Base-by-base conservation (phyloP, 768 basidiomycete species). In the Hypholoma sublateritium region DNA sequence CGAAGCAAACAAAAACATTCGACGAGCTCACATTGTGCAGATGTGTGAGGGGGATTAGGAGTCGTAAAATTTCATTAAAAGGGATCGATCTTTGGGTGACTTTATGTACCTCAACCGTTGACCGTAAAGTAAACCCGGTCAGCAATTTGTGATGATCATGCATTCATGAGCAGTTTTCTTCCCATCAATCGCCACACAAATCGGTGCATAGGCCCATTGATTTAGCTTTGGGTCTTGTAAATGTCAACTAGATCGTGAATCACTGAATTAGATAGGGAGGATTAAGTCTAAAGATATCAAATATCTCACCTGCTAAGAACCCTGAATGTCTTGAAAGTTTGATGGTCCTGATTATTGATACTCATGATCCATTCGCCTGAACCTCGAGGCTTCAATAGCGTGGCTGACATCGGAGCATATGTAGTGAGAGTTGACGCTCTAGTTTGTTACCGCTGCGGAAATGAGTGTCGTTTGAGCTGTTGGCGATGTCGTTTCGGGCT, bases 101-200 rank as follows among this genome's bases (percentile, higher is more conserved):
- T 61, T 69, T 66, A 65, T 64, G 60, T 66, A 65, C 64, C 61
- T n/a, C 57, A 59, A 58, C 53, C 50, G 56, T 59, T 37, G 53
- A 44, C 53, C 56, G 43, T 59, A 54, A n/a, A 55, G 57, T 60
- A 66, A 61, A 57, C 57, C 65, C 65, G 62, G 62, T 59, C 59
- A 59, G 59, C 55, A 61, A 59, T 62, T 58, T 57, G 49, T 66
- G 61, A 64, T 64, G 59, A 60, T 62, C 47, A 56, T 56, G 43
- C 64, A 59, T 61, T 54, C 53, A 61, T 50, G 59, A 59, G 60
- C 48, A 57, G 58, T 62, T 62, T 57, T 58, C 58, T 59, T 62
- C 58, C 65, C 65, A 66, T 66, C 65, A 66, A 66, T 59, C 50
- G 46, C 62, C 65, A 55, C 56, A 65, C 60, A 62, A 62, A 66